These are phyloP conservation scores for Ehretia macrophylla DNA, from an alignment of 257 asterid genomes.

Conservation along the genomic window DNA sequence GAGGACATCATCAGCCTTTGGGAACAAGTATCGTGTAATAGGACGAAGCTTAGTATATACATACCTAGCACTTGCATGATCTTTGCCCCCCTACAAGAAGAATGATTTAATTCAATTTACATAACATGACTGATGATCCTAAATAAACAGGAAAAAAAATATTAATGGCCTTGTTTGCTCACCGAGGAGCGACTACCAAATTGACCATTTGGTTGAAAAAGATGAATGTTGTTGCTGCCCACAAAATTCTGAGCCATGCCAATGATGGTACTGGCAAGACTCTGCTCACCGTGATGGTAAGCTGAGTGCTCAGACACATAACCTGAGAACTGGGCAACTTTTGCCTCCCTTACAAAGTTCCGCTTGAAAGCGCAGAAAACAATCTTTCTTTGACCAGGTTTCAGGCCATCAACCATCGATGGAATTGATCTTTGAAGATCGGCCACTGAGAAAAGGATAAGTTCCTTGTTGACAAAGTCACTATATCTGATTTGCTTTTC, in stretches of 20 bases:
- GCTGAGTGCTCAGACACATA: conserved; percentile 98
- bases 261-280: conserved; percentile 87
- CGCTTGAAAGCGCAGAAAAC: conserved; percentile 90
- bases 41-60: conserved; percentile 68
- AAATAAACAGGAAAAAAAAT: not conserved
- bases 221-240: conserved; percentile 93
- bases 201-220: conserved; percentile 90
- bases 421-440: conserved; percentile 98
- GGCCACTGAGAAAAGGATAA: conserved; percentile 84
- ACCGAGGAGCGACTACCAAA: conserved; percentile 95
- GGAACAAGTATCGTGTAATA: conserved; percentile 69
- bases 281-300: conserved; percentile 96
- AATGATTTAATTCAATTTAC: not conserved
- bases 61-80: conserved; percentile 95
- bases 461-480: conserved; percentile 94
- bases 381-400: conserved; percentile 98
- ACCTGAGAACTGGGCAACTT: conserved; percentile 93
- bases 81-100: conserved; percentile 85
- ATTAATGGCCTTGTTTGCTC: conserved; percentile 3
- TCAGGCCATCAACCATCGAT: conserved; percentile 95
- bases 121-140: not conserved
- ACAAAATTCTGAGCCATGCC: conserved; percentile 97
- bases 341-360: conserved; percentile 78
- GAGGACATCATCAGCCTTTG: conserved; percentile 78
- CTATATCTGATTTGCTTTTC: conserved; percentile 67